Evolutionary conservation across 192 early-diverging fungal genomes (phyloP).

Genomic region (Coemansia interrupta): DNA sequence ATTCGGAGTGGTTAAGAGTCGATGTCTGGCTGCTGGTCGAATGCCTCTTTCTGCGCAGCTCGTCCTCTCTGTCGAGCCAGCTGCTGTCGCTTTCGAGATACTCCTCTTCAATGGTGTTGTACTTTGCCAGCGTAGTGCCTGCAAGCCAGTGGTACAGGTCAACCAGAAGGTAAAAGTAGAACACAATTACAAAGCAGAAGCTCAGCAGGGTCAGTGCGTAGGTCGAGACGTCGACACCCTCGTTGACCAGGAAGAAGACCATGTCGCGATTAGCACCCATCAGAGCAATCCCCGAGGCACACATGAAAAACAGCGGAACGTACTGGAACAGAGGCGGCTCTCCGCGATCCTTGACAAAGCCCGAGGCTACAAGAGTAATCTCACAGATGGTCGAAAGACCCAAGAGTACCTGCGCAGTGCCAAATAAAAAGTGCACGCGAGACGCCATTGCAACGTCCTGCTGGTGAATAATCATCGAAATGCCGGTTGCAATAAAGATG

Average conservation of each 20-base stretch:
- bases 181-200: conserved; percentile 55
- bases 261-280: conserved; percentile 66
- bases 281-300: conserved; percentile 58
- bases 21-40: conserved; percentile 19
- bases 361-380: conserved; percentile 39
- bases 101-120: conserved; percentile 9
- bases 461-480: conserved; percentile 59
- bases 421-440: conserved; percentile 60
- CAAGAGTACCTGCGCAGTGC: conserved; percentile 52
- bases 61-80: conserved; percentile 1
- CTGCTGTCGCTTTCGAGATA: background rate
- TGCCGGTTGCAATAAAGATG: conserved; percentile 59
- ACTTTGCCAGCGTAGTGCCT: conserved; percentile 15
- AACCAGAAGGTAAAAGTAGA: conserved; percentile 50
- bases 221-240: conserved; percentile 51
- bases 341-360: conserved; percentile 25
- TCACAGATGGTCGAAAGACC: conserved; percentile 56
- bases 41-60: conserved; percentile 6
- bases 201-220: conserved; percentile 56
- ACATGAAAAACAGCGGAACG: conserved; percentile 45
- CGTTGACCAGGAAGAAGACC: conserved; percentile 44
- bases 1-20: conserved; percentile 6
- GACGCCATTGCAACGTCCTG: conserved; percentile 57
- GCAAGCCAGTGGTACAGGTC: conserved; percentile 39
- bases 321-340: conserved; percentile 35